These are phyloP conservation scores for Coriaria nepalensis DNA, from an alignment of 306 rosid species.

Conservation along the genomic window DNA sequence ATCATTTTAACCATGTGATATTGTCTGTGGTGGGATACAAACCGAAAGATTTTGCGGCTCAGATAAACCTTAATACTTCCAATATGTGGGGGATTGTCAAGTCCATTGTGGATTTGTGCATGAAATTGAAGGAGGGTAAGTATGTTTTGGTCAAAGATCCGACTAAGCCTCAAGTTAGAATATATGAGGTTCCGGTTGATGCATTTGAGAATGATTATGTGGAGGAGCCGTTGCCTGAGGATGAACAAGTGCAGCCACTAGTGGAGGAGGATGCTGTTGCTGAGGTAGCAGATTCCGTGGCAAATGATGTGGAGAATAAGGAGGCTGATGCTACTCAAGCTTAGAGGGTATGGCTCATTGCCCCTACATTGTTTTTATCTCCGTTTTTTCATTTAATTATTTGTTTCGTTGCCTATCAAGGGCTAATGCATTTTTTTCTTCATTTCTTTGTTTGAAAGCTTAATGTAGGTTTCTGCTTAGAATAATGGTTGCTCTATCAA, in stretches of 20 bases:
- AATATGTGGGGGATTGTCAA: conserved; percentile 98
- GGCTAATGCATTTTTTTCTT: too few relatives aligned
- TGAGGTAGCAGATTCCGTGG: conserved; percentile 25
- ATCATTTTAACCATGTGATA: conserved; percentile 82
- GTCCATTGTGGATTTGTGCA: conserved; percentile 92
- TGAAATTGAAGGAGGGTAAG: conserved; percentile 87
- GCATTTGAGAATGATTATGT: conserved; percentile 92
- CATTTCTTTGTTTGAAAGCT: too few relatives aligned
- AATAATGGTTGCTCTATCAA: too few relatives aligned
- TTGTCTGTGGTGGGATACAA: conserved; percentile 84
- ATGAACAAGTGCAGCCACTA: conserved; percentile 84
- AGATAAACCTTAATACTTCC: conserved; percentile 59
- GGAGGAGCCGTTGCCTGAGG: conserved; percentile 93
- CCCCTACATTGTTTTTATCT: neutral
- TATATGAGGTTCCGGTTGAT: conserved; percentile 77
- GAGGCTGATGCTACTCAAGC: conserved; percentile 29
- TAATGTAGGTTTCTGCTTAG: too few relatives aligned
- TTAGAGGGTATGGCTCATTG: conserved; percentile 20
- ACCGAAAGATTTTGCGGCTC: conserved; percentile 71
- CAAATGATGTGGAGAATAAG: conserved; percentile 45
- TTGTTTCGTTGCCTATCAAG: too few relatives aligned
- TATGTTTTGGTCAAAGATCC: conserved; percentile 92
- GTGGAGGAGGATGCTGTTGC: conserved; percentile 45
- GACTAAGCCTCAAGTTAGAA: conserved; percentile 85
- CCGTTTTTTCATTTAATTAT: too few relatives aligned